These are phyloP conservation scores for Monilinia polystroma DNA, from an alignment of 2,329 filamentous ascomycete genomes.

Conservation along the genomic window DNA sequence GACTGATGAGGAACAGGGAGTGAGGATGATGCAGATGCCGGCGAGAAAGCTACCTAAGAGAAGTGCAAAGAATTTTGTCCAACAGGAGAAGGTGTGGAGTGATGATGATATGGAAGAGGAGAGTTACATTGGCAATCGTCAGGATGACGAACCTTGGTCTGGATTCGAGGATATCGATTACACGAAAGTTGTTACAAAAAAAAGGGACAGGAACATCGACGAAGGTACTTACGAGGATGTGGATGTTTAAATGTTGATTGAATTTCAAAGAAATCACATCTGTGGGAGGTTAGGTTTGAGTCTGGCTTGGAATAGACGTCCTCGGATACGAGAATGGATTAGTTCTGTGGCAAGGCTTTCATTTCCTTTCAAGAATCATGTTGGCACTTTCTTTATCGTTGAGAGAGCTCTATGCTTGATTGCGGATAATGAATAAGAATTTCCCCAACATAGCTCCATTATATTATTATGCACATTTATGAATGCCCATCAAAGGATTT, in stretches of 20 bases:
- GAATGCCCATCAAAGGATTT: too few relatives aligned
- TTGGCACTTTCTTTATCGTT: too few relatives aligned
- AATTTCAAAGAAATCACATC: not conserved
- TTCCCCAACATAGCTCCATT: not conserved
- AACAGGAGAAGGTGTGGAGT: not conserved
- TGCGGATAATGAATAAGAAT: not conserved
- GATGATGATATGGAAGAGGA: not conserved
- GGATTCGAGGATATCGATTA: slow-evolving; percentile 12
- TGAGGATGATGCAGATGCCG: slow-evolving; percentile 1
- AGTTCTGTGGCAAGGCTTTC: not conserved
- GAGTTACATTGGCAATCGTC: not conserved
- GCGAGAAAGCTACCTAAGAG: not conserved
- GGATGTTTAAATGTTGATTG: not conserved
- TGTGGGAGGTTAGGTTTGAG: not conserved
- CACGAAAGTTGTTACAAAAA: not conserved
- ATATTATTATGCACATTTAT: not conserved
- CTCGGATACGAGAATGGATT: not conserved
- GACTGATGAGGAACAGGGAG: not conserved
- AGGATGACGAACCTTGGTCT: not conserved
- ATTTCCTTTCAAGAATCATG: not conserved
- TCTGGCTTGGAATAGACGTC: not conserved
- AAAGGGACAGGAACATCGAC: not conserved
- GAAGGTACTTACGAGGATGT: not conserved
- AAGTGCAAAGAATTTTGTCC: not conserved
- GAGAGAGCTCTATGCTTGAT: too few relatives aligned